Evolutionary conservation across 2,329 filamentous ascomycete genomes (phyloP), one percentile per base, ranked within the genome.

Genomic region (Zymoseptoria ardabiliae): DNA sequence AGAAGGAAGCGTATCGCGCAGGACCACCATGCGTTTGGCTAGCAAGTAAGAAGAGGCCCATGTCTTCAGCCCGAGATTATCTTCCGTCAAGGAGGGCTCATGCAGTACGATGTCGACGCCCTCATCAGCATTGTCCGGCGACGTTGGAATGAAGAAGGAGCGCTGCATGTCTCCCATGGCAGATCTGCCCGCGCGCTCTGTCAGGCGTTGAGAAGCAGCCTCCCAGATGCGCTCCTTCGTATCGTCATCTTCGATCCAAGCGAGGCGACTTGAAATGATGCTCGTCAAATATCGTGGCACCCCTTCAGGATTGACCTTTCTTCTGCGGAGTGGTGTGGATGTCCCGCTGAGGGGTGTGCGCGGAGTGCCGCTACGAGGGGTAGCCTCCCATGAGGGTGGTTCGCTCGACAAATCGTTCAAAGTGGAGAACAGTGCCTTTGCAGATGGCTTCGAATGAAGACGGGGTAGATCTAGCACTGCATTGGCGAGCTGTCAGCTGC

Each of bases 11-110:
- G 61, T 58, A 20, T 61, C 50, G 20, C 53, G 63, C 19, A 81
- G 70, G 2, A 61, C 63, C 53, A 70, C 69, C 23, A 97, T 81
- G 22, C 89, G 85, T 65, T 84, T 87, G 0, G 93, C 88, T 4
- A 97, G 84, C 2, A 95, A 82, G 70, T 91, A 95, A 0, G 91
- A 93, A 0, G 91, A 93, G 0, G 89, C 90, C 94, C 94, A 97
- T 0, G 94, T 99, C 74, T 99, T 97, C 72, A 95, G 81, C 1
- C 94, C 94, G 19, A 97, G 79, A 60, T 90, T 89, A 73, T 97
- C 93, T 6, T 89, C 89, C 0, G 90, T 96, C 58, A 97, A 79
- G 0, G 91, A 86, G 1, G 94, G 94, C 72, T 99, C 94, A 58
- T 90, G 83, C 48, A 99, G 85, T 41, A 82, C 81, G 55, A 99